These are phyloP conservation scores for Aspergillus bertholletiae DNA, from an alignment of 495 filamentous ascomycete species.

Conservation along the genomic window DNA sequence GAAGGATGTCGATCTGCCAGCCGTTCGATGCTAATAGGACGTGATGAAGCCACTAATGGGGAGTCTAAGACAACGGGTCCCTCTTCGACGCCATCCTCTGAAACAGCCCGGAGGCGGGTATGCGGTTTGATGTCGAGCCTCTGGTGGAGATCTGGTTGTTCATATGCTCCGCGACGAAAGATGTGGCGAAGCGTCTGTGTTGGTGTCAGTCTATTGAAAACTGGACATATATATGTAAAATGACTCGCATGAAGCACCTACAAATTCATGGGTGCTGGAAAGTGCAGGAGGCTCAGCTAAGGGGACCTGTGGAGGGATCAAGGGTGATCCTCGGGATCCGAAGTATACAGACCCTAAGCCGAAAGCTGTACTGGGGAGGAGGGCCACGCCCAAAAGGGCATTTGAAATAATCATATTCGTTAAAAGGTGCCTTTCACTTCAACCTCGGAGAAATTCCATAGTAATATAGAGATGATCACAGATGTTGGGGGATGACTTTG, in stretches of 20 bases:
- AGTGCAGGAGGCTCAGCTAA: slow-evolving; percentile 16
- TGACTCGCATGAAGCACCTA: slow-evolving; percentile 26
- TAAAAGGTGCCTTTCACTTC: slow-evolving; percentile 10
- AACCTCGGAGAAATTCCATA: slow-evolving; percentile 12
- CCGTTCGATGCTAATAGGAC: slow-evolving; percentile 66
- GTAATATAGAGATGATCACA: slow-evolving; percentile 7
- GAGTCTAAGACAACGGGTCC: slow-evolving; percentile 27
- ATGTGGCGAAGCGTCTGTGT: slow-evolving; percentile 80
- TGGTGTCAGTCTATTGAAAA: slow-evolving; percentile 12
- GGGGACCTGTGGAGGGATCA: slow-evolving; percentile 33
- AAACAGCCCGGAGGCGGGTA: slow-evolving; percentile 58
- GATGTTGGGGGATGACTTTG: slow-evolving; percentile 15
- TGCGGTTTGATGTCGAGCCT: slow-evolving; percentile 67
- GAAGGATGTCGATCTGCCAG: slow-evolving; percentile 73
- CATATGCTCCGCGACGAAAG: slow-evolving; percentile 78
- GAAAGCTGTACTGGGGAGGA: slow-evolving; percentile 18
- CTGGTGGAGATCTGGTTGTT: slow-evolving; percentile 69
- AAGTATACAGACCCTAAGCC: slow-evolving; percentile 31
- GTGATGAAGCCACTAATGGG: slow-evolving; percentile 53
- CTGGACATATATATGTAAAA: too few relatives aligned
- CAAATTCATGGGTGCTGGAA: slow-evolving; percentile 34
- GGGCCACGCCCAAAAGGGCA: slow-evolving; percentile 21
- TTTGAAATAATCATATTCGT: slow-evolving; percentile 9
- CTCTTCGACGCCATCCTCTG: slow-evolving; percentile 56
- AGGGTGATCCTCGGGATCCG: slow-evolving; percentile 24